phyloP scores from a whole-genome alignment of 2,329 filamentous ascomycete genomes.

The Fusarium armeniacum region DNA sequence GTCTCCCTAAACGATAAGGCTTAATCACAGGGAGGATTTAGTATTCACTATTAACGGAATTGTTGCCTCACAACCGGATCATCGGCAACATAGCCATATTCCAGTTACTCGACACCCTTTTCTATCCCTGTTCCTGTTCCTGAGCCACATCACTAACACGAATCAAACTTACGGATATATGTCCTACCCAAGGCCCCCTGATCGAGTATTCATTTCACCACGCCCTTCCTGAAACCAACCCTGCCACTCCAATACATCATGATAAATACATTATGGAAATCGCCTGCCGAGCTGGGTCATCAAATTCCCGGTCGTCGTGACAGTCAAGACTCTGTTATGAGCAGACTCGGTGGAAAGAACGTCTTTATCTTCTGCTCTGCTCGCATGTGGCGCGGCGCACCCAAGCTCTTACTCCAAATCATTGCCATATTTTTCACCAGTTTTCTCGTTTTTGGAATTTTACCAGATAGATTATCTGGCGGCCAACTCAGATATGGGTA shows the following conservation, averaged over 20 bases:
- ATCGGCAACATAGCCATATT: constrained; percentile 17
- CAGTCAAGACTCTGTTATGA: constrained; percentile 42
- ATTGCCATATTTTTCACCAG: constrained; percentile 47
- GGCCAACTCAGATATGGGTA: constrained; percentile 45
- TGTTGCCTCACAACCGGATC: constrained; percentile 16
- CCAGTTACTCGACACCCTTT: not conserved
- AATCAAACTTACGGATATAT: constrained; percentile 10
- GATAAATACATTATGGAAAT: constrained; percentile 46
- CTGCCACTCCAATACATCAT: constrained; percentile 29
- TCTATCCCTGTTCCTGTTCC: constrained; percentile 5
- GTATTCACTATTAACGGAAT: not conserved
- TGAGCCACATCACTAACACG: constrained; percentile 8
- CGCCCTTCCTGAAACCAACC: not conserved
- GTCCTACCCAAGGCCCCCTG: constrained; percentile 5
- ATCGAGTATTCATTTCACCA: constrained; percentile 3
- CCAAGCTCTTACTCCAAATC: constrained; percentile 51
- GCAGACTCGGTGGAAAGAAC: constrained; percentile 45
- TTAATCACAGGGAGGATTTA: constrained; percentile 10
- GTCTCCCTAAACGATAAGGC: constrained; percentile 11
- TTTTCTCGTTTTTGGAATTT: constrained; percentile 49
- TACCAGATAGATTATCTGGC: constrained; percentile 45
- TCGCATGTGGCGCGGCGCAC: constrained; percentile 57
- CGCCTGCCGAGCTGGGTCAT: constrained; percentile 44
- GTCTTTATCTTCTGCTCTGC: constrained; percentile 59
- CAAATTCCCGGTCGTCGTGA: constrained; percentile 33